These are phyloP conservation scores for Camelina hispida DNA, from an alignment of 345 rosid species.

Conservation along the genomic window DNA sequence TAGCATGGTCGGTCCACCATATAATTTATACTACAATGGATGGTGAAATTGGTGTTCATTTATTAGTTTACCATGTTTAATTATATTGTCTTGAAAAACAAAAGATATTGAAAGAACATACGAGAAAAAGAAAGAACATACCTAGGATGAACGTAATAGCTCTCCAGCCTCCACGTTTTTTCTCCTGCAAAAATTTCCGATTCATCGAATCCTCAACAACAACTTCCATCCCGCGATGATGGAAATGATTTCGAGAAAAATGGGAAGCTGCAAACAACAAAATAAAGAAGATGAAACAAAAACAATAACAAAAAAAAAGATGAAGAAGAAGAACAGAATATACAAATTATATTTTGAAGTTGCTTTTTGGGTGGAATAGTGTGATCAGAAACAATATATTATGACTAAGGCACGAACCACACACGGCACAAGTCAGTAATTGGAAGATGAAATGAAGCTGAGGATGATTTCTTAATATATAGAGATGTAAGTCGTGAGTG, in stretches of 20 bases:
- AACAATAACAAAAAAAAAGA: neutral
- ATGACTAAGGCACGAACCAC: constrained; percentile 27
- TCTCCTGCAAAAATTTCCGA: constrained; percentile 28
- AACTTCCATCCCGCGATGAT: constrained; percentile 27
- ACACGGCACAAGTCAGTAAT: constrained; percentile 6
- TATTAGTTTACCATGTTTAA: constrained; percentile 25
- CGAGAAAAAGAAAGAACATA: constrained; percentile 22
- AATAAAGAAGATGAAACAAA: neutral
- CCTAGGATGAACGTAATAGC: constrained; percentile 76
- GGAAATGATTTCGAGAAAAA: neutral
- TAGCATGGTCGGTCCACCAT: neutral
- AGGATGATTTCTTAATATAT: constrained; percentile 25
- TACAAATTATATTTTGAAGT: neutral
- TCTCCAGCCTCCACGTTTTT: constrained; percentile 81
- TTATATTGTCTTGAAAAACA: neutral
- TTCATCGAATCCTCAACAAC: constrained; percentile 16
- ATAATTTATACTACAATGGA: neutral
- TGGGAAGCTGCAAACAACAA: neutral
- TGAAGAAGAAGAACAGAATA: neutral
- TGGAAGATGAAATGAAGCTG: constrained; percentile 41
- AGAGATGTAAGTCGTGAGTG: constrained; percentile 14
- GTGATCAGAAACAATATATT: constrained; percentile 19
- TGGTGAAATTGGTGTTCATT: neutral
- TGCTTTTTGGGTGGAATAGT: constrained; percentile 12
- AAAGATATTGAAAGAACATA: neutral